These are phyloP conservation scores for Botrytis hyacinthi DNA, from an alignment of 2,329 filamentous ascomycete genomes.

Conservation along the genomic window DNA sequence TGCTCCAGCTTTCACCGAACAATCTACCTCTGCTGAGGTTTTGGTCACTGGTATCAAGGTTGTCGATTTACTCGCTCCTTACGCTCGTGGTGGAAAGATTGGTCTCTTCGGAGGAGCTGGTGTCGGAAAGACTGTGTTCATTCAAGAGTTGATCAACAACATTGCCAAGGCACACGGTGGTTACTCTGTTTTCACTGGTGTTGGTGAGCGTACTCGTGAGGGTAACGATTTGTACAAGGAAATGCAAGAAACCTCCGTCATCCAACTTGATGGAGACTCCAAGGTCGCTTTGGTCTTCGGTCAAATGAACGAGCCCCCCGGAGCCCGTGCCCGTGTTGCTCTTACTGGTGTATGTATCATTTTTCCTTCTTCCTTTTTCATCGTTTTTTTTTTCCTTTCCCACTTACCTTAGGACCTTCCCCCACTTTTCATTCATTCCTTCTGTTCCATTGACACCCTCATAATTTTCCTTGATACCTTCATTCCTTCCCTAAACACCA, in stretches of 20 bases:
- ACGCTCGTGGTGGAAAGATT: slow-evolving; percentile 99
- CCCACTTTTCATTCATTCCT: no score
- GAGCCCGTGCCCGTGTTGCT: slow-evolving; percentile 99
- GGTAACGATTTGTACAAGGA: slow-evolving; percentile 99
- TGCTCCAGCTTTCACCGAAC: slow-evolving; percentile 86
- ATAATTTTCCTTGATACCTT: neutral
- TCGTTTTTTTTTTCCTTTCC: no score
- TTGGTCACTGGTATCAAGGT: slow-evolving; percentile 99
- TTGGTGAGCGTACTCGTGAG: slow-evolving; percentile 99
- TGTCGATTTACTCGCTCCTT: slow-evolving; percentile 96
- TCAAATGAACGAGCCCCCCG: slow-evolving; percentile 99
- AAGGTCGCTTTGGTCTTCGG: slow-evolving; percentile 99
- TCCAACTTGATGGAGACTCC: slow-evolving; percentile 97
- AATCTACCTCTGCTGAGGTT: slow-evolving; percentile 95
- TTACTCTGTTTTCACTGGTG: slow-evolving; percentile 99
- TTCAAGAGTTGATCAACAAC: slow-evolving; percentile 99
- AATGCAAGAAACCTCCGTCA: slow-evolving; percentile 99
- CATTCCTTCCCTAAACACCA: neutral
- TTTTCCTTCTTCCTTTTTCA: no score
- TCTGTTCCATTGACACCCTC: no score
- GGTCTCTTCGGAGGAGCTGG: slow-evolving; percentile 99
- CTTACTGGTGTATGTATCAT: slow-evolving; percentile 64
- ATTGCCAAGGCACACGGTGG: slow-evolving; percentile 99
- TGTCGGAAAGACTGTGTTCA: slow-evolving; percentile 99
- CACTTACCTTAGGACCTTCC: no score